Conservation (phyloP, 306 rosid species). For the Dalbergia cultrata region DNA sequence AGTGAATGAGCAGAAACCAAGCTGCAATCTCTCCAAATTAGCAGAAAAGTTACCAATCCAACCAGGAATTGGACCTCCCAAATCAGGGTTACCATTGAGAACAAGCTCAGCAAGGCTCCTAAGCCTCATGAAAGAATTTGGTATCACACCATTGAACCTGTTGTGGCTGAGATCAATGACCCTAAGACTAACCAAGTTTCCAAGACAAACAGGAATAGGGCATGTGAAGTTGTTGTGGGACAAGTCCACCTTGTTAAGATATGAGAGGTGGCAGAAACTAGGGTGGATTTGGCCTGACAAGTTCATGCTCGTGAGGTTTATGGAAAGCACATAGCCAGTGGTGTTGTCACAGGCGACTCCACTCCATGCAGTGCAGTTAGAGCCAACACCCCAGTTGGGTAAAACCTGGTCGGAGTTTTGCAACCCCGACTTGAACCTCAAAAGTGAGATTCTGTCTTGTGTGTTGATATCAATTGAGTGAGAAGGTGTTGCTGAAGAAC, state of each 20-base stretch:
- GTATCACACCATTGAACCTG: conserved; percentile 73
- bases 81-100: conserved; percentile 69
- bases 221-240: conserved; percentile 74
- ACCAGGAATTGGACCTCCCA: conserved; percentile 77
- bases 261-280: conserved; percentile 65
- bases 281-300: conserved; percentile 82
- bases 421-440: conserved; percentile 59
- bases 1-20: conserved; percentile 67
- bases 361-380: conserved; percentile 79
- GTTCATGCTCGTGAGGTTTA: conserved; percentile 68
- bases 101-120: conserved; percentile 70
- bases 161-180: conserved; percentile 74
- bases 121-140: conserved; percentile 73
- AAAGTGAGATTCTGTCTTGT: conserved; percentile 72
- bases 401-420: conserved; percentile 74
- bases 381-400: conserved; percentile 74
- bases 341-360: conserved; percentile 81
- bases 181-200: conserved; percentile 59
- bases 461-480: conserved; percentile 67
- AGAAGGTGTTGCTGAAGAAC: conserved; percentile 40
- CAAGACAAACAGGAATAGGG: conserved; percentile 77
- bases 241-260: conserved; percentile 63
- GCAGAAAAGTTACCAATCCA: conserved; percentile 94
- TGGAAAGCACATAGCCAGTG: conserved; percentile 76
- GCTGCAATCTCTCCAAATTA: conserved; percentile 67